phyloP scores from a whole-genome alignment of 306 rosid genomes.

The Dalbergia cochinchinensis region DNA sequence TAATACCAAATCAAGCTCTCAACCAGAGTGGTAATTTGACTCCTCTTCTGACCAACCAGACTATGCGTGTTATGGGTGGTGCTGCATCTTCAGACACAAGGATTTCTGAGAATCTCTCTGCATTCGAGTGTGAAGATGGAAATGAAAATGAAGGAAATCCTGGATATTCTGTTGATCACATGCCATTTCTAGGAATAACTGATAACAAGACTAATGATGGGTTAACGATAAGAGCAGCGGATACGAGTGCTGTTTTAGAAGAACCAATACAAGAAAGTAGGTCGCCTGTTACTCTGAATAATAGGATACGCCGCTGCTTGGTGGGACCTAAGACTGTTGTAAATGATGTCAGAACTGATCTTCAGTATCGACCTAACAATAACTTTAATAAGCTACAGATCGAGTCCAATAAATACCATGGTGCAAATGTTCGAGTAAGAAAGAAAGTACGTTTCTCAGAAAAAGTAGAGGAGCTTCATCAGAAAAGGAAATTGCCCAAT shows the following conservation, averaged over 20 bases:
- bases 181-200: conserved; percentile 40
- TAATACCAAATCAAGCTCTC: conserved; percentile 53
- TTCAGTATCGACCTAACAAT: conserved; percentile 49
- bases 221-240: conserved; percentile 46
- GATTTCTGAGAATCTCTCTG: conserved; percentile 47
- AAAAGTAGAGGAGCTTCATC: conserved; percentile 56
- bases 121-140: conserved; percentile 42
- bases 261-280: conserved; percentile 48
- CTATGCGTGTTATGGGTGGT: conserved; percentile 31
- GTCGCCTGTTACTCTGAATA: conserved; percentile 54
- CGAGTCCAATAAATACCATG: conserved; percentile 42
- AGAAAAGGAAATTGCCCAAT: conserved; percentile 53
- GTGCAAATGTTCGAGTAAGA: conserved; percentile 49
- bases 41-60: conserved; percentile 49
- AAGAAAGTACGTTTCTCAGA: conserved; percentile 74
- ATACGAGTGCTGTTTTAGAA: conserved; percentile 37
- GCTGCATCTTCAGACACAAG: conserved; percentile 51
- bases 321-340: conserved; percentile 52
- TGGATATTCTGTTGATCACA: conserved; percentile 47
- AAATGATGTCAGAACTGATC: conserved; percentile 44
- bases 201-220: conserved; percentile 44
- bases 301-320: conserved; percentile 41
- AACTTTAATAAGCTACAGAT: conserved; percentile 44
- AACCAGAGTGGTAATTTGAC: conserved; percentile 47
- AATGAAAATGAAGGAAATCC: conserved; percentile 45